A percentile compares a stretch with the other conserved stretches of the same genome.
phyloP scores from a whole-genome alignment of 2,329 filamentous ascomycete genomes.

The Capronia americana region DNA sequence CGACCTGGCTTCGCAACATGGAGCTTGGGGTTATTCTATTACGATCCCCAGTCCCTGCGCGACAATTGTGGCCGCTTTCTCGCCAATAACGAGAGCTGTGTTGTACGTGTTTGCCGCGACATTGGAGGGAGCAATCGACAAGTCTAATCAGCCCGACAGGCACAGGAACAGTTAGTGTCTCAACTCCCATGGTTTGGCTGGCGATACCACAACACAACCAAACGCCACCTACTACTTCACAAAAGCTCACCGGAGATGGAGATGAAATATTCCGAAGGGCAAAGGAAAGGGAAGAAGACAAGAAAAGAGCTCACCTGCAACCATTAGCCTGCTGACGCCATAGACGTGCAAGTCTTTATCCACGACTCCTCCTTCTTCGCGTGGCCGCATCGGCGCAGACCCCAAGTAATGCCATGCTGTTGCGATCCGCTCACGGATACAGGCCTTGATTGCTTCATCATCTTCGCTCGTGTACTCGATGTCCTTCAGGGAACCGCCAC shows the following conservation, averaged over 20 bases:
- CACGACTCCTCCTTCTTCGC: constrained; percentile 52
- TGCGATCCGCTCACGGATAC: constrained; percentile 18
- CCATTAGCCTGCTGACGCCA: constrained; percentile 50
- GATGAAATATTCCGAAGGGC: too few relatives aligned
- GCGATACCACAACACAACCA: too few relatives aligned
- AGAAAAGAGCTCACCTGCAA: constrained; percentile 37
- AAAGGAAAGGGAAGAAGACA: too few relatives aligned
- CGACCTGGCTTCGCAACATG: too few relatives aligned
- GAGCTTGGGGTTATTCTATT: too few relatives aligned
- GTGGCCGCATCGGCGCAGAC: constrained; percentile 55
- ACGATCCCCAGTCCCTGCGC: constrained; percentile 39
- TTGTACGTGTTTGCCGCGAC: constrained; percentile 53
- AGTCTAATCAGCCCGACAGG: background rate
- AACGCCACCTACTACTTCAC: too few relatives aligned
- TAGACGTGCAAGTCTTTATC: constrained; percentile 52
- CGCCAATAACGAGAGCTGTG: constrained; percentile 56
- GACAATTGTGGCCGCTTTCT: constrained; percentile 47
- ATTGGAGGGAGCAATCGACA: constrained; percentile 41
- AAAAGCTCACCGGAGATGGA: too few relatives aligned
- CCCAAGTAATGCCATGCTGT: constrained; percentile 32
- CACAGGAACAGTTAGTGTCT: too few relatives aligned
- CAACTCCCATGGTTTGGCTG: too few relatives aligned
- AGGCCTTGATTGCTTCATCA: constrained; percentile 53
- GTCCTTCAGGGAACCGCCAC: constrained; percentile 26
- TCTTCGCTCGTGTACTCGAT: constrained; percentile 55